Percentiles rank a stretch among this genome's conserved stretches.
These are phyloP conservation scores for Cystobasidium slooffiae DNA, from an alignment of 1,284 basidiomycete species.

Conservation along the genomic window DNA sequence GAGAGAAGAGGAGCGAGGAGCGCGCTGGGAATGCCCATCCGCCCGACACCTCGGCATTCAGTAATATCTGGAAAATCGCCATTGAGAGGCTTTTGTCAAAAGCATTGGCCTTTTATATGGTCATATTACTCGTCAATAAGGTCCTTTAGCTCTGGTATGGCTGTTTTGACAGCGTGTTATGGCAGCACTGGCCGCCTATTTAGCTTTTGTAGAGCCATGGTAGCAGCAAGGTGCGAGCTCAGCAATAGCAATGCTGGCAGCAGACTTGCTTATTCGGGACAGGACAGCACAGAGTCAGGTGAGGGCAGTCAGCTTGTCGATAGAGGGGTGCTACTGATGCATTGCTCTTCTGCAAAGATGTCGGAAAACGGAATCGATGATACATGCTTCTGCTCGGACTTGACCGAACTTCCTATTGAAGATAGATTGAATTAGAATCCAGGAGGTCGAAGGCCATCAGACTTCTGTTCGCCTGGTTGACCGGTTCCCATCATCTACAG, in stretches of 20 bases:
- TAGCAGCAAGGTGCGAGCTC: not conserved
- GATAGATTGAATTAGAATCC: slow-evolving; percentile 24
- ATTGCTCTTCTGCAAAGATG: no score
- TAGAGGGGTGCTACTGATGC: no score
- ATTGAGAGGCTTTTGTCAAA: slow-evolving; percentile 2
- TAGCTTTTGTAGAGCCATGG: not conserved
- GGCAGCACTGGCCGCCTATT: not conserved
- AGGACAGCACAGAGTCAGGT: no score
- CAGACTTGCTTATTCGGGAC: no score
- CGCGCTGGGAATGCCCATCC: not conserved
- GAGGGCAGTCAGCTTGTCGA: no score
- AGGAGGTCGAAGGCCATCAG: slow-evolving; percentile 32
- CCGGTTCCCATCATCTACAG: slow-evolving; percentile 36
- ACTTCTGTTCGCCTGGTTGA: slow-evolving; percentile 15
- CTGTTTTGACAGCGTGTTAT: not conserved
- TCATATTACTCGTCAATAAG: slow-evolving; percentile 1
- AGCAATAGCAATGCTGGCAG: not conserved
- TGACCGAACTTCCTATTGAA: not conserved
- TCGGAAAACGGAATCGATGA: not conserved
- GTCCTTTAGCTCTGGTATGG: not conserved
- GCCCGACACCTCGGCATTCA: no score
- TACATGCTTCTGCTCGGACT: not conserved
- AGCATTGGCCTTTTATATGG: not conserved
- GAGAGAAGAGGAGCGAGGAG: not conserved
- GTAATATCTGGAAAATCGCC: no score